Base-by-base conservation (phyloP, 2,329 filamentous ascomycete genomes). In the Cladophialophora carrionii region DNA sequence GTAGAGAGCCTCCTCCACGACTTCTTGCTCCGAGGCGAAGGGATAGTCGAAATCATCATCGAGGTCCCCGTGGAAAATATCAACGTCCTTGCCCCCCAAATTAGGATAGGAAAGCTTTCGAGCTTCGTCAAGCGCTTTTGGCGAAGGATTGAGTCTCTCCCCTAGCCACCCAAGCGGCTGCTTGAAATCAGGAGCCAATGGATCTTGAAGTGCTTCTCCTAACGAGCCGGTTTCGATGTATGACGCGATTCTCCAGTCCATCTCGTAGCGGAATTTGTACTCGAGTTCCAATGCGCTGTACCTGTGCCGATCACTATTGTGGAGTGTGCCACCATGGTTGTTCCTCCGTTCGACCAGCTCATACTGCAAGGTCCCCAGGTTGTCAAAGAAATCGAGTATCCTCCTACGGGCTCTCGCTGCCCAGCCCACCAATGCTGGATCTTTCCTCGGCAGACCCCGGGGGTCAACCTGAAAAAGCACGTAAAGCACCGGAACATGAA, bases 401-500 rank as follows among this genome's bases (percentile, higher is more conserved):
- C 41, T 59, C 8, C 26, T 49, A 14, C 43, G 57, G 32, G 57
- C 57, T 53, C 14, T 41, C 3, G 34, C 49, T 55, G 59, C 51
- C 59, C 59, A 61, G 29, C 9, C 49, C 20, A 61, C 14, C 34
- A 61, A 31, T 43, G 43, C 43, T 22, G 59, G 49, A 46, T 61
- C 59, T 32, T 49, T 46, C 26, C 34, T 54, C 26, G 59, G 59
- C 14, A 61, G 51, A 55, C 49, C 54, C 34, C 54, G 26, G 46
- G 49, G 59, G 31, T 61, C 59, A 24, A 61, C 41, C 37, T n/a
- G 12, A 24, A 61, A 61, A 20, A 61, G 51, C 17, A 61, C 59
- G 24, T 61, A 32, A 22, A 61, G 59, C 12, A 22, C 59, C 8
- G 51, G 37, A 12, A 61, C 34, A 22, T 43, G 43, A 37, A 31